Percentiles rank a stretch among this genome's conserved stretches.
Evolutionary conservation across 306 rosid genomes (phyloP).

Genomic region (Vigna nakashimae): DNA sequence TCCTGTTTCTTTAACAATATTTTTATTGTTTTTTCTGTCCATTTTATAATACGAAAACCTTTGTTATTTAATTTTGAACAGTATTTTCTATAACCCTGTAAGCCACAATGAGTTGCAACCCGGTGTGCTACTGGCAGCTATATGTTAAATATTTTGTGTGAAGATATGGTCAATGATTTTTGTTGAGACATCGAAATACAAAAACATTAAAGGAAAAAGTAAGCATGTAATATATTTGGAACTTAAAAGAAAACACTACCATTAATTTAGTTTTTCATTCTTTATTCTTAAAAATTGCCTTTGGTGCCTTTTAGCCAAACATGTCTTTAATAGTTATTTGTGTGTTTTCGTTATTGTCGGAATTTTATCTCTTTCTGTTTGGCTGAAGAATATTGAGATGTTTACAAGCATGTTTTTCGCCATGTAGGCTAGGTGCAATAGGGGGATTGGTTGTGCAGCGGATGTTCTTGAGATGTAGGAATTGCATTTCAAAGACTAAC

Average conservation of each 20-base stretch:
- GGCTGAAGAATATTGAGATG: slow-evolving; percentile 4
- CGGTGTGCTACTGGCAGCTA: neutral
- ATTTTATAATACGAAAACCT: neutral
- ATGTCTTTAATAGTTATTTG: slow-evolving; percentile 6
- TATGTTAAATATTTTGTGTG: neutral
- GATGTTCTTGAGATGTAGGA: slow-evolving; percentile 49
- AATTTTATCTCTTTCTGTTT: slow-evolving; percentile 4
- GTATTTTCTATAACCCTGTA: neutral
- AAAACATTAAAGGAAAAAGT: neutral
- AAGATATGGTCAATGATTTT: neutral
- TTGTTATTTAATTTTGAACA: neutral
- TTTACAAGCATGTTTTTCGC: slow-evolving; percentile 32
- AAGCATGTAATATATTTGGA: neutral
- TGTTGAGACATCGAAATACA: neutral
- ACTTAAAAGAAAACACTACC: neutral
- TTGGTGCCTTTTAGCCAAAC: neutral
- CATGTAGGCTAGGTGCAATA: slow-evolving; percentile 49
- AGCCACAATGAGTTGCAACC: neutral
- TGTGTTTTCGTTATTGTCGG: neutral
- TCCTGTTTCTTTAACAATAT: neutral
- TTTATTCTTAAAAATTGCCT: neutral
- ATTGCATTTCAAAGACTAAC: slow-evolving; percentile 42
- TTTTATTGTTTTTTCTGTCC: neutral
- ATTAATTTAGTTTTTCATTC: neutral
- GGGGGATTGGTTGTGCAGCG: slow-evolving; percentile 50